These are phyloP conservation scores for Umbelopsis sp. DNA, from an alignment of 192 early-diverging fungal genomes.

Conservation along the genomic window DNA sequence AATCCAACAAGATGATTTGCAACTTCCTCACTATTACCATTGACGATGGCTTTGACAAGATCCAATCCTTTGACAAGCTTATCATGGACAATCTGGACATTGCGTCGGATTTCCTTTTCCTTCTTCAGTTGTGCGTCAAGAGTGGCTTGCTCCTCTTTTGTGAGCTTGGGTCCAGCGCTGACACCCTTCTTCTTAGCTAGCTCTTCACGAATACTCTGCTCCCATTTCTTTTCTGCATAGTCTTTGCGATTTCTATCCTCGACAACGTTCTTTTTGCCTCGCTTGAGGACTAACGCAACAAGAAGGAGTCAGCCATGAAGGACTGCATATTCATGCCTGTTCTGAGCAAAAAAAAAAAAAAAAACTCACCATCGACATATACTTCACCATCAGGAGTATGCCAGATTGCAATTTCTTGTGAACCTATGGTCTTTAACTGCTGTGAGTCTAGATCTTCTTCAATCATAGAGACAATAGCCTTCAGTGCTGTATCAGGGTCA, in stretches of 20 bases:
- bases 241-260: conserved; percentile 48
- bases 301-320: not conserved
- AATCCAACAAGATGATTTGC: conserved; percentile 60
- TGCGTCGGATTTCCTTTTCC: conserved; percentile 70
- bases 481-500: conserved; percentile 53
- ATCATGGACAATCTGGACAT: conserved; percentile 55
- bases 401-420: conserved; percentile 72
- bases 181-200: conserved; percentile 68
- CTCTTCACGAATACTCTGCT: conserved; percentile 72
- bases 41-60: conserved; percentile 63
- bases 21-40: conserved; percentile 55
- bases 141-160: conserved; percentile 75
- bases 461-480: conserved; percentile 45
- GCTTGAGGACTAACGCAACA: conserved; percentile 46
- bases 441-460: conserved; percentile 51
- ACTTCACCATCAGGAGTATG: conserved; percentile 65
- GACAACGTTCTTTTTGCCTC: conserved; percentile 54
- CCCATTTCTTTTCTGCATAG: conserved; percentile 78
- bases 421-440: conserved; percentile 50
- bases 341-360: not conserved
- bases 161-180: conserved; percentile 50
- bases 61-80: conserved; percentile 64
- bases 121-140: conserved; percentile 71
- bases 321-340: not conserved
- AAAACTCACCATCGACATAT: conserved; percentile 59